Percentiles rank a stretch among this genome's conserved stretches.
phyloP scores from a whole-genome alignment of 1,139 yeast genomes.

The Kodamaea alishanica region DNA sequence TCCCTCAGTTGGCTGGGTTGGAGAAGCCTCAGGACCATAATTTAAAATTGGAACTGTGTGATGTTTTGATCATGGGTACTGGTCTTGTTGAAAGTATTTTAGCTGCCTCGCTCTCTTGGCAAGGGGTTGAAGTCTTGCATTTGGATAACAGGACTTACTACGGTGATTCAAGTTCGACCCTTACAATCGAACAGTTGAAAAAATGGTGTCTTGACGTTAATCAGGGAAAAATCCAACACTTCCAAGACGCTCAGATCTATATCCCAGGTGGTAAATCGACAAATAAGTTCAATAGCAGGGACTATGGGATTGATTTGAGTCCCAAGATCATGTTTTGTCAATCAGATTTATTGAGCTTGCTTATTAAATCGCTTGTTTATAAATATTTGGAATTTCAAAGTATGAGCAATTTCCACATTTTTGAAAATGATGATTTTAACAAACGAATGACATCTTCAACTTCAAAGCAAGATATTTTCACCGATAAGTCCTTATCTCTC shows the following conservation, averaged over 20 bases:
- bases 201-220: constrained; percentile 72
- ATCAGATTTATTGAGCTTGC: constrained; percentile 74
- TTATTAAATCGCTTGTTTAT: constrained; percentile 81
- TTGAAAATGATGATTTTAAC: constrained; percentile 77
- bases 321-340: constrained; percentile 87
- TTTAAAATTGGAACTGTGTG: constrained; percentile 62
- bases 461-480: constrained; percentile 84
- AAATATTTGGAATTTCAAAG: constrained; percentile 92
- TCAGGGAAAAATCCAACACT: constrained; percentile 44
- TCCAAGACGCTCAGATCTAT: constrained; percentile 64
- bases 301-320: constrained; percentile 84
- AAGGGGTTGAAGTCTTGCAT: constrained; percentile 86
- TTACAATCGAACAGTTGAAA: constrained; percentile 80
- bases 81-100: constrained; percentile 84
- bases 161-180: constrained; percentile 84
- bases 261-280: constrained; percentile 54
- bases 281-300: constrained; percentile 55
- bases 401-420: constrained; percentile 82
- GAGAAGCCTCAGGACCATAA: constrained; percentile 58
- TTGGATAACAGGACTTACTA: constrained; percentile 79
- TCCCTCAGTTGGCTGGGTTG: constrained; percentile 77
- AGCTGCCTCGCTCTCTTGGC: constrained; percentile 97
- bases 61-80: constrained; percentile 87
- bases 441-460: constrained; percentile 73
- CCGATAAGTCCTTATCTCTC: constrained; percentile 76